Base-by-base conservation (phyloP, 164 flowering plant species). In the Pachysandra terminalis region DNA sequence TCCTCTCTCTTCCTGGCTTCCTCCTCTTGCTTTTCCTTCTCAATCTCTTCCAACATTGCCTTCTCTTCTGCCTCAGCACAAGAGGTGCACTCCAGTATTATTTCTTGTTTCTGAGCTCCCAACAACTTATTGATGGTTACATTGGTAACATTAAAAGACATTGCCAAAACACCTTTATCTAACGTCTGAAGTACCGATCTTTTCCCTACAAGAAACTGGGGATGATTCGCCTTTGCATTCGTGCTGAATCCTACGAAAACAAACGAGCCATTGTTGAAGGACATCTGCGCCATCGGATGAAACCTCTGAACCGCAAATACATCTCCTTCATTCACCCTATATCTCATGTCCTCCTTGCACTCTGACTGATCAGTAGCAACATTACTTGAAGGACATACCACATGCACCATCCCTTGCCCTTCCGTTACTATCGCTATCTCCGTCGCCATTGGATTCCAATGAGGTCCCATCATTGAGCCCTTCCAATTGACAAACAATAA, bases 401-500 rank as follows among this genome's bases (percentile, higher is more conserved):
- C 80, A 15, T 79, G 77, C 58, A 90, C 75, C 85, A 90, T 90
- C 19, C 98, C 98, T 68, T 65, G 67, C 41, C 98, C 98, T 16
- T 86, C 68, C 9, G 82, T 62, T 21, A 84, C 98, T 15, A 92
- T 49, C 1, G 86, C 77, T 55, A 87, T 78, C 82, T 91, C 97
- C 0, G 83, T 83, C 0, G 89, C 96, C 75, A 35, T 71, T n/a
- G 96, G 96, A 71, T 95, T 95, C 97, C 96, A 91, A 63, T 95
- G 98, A 3, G 96, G 97, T 54, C 84, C 97, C 96, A 92, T 86
- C 98, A 95, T 92, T 3, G 96, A 80, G 13, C 88, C 94, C 97
- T 90, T 40, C 55, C 65, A 3, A n/a, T n/a, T n/a, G n/a, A n/a
- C n/a, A n/a, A n/a, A n/a, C n/a, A n/a, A n/a, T n/a, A n/a, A n/a